Base-by-base conservation (phyloP, 306 rosid species). In the Begonia fuchsioides region DNA sequence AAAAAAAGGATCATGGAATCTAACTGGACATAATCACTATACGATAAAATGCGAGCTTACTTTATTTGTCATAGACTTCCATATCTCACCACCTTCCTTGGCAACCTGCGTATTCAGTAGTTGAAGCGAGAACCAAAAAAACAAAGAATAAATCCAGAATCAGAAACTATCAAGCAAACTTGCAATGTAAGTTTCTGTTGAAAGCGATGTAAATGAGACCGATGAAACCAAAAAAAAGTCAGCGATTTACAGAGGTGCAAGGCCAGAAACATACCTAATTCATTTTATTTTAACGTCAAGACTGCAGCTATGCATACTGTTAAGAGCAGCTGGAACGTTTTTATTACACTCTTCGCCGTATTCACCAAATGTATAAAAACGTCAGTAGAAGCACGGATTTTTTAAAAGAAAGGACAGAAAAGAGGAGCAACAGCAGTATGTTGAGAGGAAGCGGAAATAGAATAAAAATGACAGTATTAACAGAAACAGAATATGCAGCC, bases 201-300 rank as follows among this genome's bases (percentile, higher is more conserved):
- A 18, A 18, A 32, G 3, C 8, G n/a, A n/a, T n/a, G n/a, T n/a
- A n/a, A n/a, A n/a, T n/a, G n/a, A n/a, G n/a, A n/a, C n/a, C n/a
- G n/a, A n/a, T n/a, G n/a, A n/a, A n/a, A n/a, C n/a, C n/a, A n/a
- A n/a, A n/a, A n/a, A n/a, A n/a, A n/a, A n/a, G n/a, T n/a, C n/a
- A n/a, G n/a, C n/a, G n/a, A n/a, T n/a, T n/a, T n/a, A n/a, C n/a
- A n/a, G n/a, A n/a, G n/a, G n/a, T n/a, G n/a, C n/a, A n/a, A n/a
- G n/a, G n/a, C n/a, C n/a, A n/a, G n/a, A 6, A 3, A 50, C 45
- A 0, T 5, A 82, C 98, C 87, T 0, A 71, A 17, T 82, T 77
- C 78, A 72, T 61, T 69, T 71, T 82, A 85, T 85, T 63, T 82
- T 90, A 38, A 87, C 94, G 2, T 90, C 96, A 0, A 79, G 83